Evolutionary conservation across 257 asterid species (phyloP).

Genomic region (Sherardia arvensis): DNA sequence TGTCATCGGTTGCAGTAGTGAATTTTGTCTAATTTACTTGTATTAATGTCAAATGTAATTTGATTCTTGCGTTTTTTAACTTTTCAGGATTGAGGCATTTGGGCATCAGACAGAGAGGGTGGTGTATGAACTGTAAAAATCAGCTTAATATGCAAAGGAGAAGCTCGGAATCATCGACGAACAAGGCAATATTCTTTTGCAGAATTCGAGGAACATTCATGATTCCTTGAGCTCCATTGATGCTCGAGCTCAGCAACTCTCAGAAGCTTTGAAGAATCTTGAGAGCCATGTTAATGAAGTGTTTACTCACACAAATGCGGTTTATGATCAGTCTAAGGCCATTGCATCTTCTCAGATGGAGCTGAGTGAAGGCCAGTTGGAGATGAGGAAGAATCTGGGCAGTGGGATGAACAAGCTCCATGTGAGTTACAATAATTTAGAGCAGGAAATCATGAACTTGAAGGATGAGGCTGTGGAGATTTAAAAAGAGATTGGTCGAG

Average conservation of each 20-base stretch:
- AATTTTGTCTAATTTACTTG: too few species aligned
- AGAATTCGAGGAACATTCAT: too few species aligned
- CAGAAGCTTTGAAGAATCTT: constrained; percentile 37
- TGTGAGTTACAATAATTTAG: too few species aligned
- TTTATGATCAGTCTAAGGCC: constrained; percentile 52
- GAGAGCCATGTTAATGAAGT: constrained; percentile 46
- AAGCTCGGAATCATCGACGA: too few species aligned
- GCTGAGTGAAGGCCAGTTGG: too few species aligned
- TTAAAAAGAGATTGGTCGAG: constrained; percentile 58
- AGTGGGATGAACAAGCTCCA: too few species aligned
- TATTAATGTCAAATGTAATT: background rate
- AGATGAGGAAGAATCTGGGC: too few species aligned
- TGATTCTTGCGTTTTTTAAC: background rate
- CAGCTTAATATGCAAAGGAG: too few species aligned
- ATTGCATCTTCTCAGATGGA: constrained; percentile 62
- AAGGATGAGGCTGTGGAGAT: constrained; percentile 51
- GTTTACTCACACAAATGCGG: constrained; percentile 37
- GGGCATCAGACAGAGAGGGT: constrained; percentile 61
- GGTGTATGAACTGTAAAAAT: constrained; percentile 51
- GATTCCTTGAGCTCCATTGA: too few species aligned
- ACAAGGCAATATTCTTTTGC: too few species aligned
- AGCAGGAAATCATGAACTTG: too few species aligned
- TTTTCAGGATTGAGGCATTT: constrained; percentile 55
- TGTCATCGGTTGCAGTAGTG: constrained; percentile 77
- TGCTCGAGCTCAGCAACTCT: constrained; percentile 45